Evolutionary conservation across 306 rosid species (phyloP), one percentile per base, ranked within the genome.

Genomic region (Fragaria iinumae): DNA sequence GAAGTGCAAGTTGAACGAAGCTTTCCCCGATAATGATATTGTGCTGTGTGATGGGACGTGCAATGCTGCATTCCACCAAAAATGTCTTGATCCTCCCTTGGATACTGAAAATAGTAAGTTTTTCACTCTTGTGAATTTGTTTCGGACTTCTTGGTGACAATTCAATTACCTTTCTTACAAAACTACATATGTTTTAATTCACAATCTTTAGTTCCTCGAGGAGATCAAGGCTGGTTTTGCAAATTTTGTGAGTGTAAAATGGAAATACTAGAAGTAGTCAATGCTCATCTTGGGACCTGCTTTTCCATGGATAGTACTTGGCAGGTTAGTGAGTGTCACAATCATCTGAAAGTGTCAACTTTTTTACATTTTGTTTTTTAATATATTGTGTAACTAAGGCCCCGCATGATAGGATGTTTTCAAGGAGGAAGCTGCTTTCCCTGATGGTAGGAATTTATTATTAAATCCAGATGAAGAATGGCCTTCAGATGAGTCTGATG

Each of bases 401-500:
- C 29, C 27, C 64, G 29, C 76, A 73, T 70, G 71, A 76, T 75
- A 91, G 98, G 96, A 93, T 76, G 79, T 93, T 72, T 91, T 93
- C 87, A 87, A 90, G 88, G 96, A 91, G 81, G 98, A 93, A 84
- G 97, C 98, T 72, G 84, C 90, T 82, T 80, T 77, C 36, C 96
- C 92, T 18, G 89, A 88, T 79, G 88, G 86, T 74, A 86, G 78
- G 50, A 76, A 85, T 77, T 77, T 84, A 49, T 71, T 84, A 75
- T 72, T 79, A 64, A 87, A 91, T 81, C 91, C 89, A 25, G 96
- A 82, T 69, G 96, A 84, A 75, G 90, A 91, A 72, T 93, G 93
- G 97, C 98, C 98, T 59, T 93, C 97, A 1, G 97, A 93, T 84
- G 98, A 91, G 84, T 91, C 98, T 55, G 96, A 86, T 71, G 98